Conservation (phyloP, 495 filamentous ascomycete genomes). For the Trichoderma virens region DNA sequence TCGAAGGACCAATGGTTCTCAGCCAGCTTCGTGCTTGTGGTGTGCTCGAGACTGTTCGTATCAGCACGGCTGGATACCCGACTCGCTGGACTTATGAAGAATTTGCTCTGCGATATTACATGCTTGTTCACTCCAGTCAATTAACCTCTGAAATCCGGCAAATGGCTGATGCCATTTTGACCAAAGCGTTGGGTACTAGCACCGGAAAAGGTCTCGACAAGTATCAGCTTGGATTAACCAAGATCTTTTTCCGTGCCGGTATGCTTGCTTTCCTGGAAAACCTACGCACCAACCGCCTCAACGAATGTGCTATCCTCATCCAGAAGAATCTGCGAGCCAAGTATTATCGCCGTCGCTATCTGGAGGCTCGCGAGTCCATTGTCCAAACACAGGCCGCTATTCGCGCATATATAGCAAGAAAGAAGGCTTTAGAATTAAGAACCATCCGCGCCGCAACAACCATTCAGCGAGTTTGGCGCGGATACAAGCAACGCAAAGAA, state of each 20-base stretch:
- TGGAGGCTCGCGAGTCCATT: slow-evolving; percentile 77
- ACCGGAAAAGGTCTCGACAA: slow-evolving; percentile 80
- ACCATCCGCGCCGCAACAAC: slow-evolving; percentile 80
- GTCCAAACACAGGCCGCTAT: slow-evolving; percentile 67
- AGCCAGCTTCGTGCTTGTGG: slow-evolving; percentile 96
- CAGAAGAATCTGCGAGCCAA: slow-evolving; percentile 97
- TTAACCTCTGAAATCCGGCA: slow-evolving; percentile 92
- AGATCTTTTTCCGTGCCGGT: slow-evolving; percentile 98
- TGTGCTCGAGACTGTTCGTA: slow-evolving; percentile 96
- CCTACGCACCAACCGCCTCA: slow-evolving; percentile 77
- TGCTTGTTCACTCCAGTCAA: slow-evolving; percentile 83
- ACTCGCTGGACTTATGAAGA: slow-evolving; percentile 99
- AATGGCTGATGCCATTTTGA: slow-evolving; percentile 88
- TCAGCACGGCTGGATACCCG: slow-evolving; percentile 95
- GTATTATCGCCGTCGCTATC: slow-evolving; percentile 87
- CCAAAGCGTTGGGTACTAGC: slow-evolving; percentile 72
- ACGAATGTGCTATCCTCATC: slow-evolving; percentile 94
- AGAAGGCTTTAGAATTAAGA: slow-evolving; percentile 70
- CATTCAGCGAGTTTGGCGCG: slow-evolving; percentile 92
- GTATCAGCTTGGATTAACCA: slow-evolving; percentile 93
- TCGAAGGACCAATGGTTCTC: slow-evolving; percentile 98
- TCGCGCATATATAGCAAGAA: slow-evolving; percentile 68
- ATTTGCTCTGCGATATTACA: slow-evolving; percentile 96
- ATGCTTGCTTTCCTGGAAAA: slow-evolving; percentile 99
- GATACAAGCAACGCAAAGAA: slow-evolving; percentile 71